Evolutionary conservation across 257 asterid genomes (phyloP).

Genomic region (Salvia hispanica): DNA sequence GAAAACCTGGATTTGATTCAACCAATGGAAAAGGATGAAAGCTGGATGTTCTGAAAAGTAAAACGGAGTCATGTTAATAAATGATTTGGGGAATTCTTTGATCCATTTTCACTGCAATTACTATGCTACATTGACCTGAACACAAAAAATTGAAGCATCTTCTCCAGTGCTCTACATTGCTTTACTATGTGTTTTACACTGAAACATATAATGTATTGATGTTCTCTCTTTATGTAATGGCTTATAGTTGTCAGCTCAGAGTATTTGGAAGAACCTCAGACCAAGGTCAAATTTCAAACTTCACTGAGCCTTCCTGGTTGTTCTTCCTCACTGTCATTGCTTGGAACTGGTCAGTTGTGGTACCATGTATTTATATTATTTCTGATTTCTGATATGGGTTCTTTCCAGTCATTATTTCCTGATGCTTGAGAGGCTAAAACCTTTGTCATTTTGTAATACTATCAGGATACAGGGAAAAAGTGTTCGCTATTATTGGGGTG

Average conservation of each 20-base stretch:
- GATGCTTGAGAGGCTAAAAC: conserved; percentile 25
- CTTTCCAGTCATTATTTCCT: conserved; percentile 17
- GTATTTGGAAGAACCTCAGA: conserved; percentile 67
- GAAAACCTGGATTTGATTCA: neutral
- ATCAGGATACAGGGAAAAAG: conserved; percentile 84
- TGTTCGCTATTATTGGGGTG: conserved; percentile 83
- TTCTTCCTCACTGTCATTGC: conserved; percentile 59
- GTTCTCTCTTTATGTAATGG: conserved; percentile 19
- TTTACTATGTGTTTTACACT: neutral
- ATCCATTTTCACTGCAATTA: neutral
- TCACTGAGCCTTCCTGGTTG: conserved; percentile 75
- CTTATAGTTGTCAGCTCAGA: conserved; percentile 47
- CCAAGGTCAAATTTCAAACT: conserved; percentile 75
- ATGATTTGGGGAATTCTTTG: neutral
- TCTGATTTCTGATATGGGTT: conserved; percentile 21
- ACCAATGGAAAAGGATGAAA: too few species aligned
- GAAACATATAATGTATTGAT: conserved; percentile 13
- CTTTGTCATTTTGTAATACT: conserved; percentile 21
- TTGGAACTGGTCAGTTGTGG: conserved; percentile 73
- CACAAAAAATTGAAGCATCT: conserved; percentile 15
- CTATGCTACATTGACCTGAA: neutral
- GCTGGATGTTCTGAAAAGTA: neutral
- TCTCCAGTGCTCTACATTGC: conserved; percentile 4
- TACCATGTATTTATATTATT: neutral
- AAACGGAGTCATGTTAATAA: neutral